Percentiles rank a stretch among this genome's conserved stretches.
Evolutionary conservation across 2,329 filamentous ascomycete genomes (phyloP).

Genomic region (Fusarium lyarnte): DNA sequence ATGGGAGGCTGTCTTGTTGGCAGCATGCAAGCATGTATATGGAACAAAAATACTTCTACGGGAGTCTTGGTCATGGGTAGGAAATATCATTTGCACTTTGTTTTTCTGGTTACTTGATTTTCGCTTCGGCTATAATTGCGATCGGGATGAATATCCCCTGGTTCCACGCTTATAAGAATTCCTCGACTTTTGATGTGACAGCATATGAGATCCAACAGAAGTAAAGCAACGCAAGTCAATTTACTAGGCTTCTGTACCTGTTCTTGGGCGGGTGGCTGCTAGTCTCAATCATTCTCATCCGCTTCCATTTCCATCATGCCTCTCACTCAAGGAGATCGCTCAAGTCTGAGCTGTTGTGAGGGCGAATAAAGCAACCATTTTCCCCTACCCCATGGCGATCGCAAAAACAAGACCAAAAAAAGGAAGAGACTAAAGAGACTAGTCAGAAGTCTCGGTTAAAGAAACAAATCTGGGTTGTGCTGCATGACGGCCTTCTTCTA

Average conservation of each 20-base stretch:
- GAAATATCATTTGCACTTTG: conserved; percentile 41
- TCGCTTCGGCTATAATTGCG: neutral
- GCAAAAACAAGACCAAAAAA: neutral
- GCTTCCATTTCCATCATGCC: neutral
- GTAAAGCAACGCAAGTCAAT: neutral
- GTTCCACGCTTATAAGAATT: neutral
- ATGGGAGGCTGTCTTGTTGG: conserved; percentile 28
- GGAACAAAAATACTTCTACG: conserved; percentile 36
- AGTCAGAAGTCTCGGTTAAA: neutral
- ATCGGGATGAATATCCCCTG: neutral
- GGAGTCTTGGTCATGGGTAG: conserved; percentile 43
- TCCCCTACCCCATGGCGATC: neutral
- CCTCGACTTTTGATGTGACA: too few relatives aligned
- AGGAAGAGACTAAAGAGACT: neutral
- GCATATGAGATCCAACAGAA: neutral
- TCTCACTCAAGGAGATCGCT: neutral
- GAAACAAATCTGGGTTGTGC: neutral
- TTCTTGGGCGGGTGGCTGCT: neutral
- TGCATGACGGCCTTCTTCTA: neutral
- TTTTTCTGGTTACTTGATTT: conserved; percentile 18
- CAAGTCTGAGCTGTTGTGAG: neutral
- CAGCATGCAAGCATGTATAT: conserved; percentile 41
- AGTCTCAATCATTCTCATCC: neutral
- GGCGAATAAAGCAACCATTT: neutral
- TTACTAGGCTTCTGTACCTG: neutral